A percentile compares a stretch with the other conserved stretches of the same genome.
Evolutionary conservation across 1,139 yeast species (phyloP).

Genomic region (Candida sp.): DNA sequence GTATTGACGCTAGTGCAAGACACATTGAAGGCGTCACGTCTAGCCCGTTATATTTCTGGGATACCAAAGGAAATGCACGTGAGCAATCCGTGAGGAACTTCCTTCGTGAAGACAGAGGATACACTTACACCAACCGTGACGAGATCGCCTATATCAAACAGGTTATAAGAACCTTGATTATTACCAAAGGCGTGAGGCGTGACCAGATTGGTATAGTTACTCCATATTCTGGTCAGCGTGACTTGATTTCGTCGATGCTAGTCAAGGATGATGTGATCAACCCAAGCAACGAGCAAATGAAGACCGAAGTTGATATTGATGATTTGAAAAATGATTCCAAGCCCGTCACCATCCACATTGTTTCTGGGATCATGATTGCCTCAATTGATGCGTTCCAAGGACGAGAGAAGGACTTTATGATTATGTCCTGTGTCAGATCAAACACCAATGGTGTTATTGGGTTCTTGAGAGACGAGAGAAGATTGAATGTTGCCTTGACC

Average conservation of each 20-base stretch:
- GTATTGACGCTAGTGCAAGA: constrained; percentile 57
- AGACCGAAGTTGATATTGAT: constrained; percentile 57
- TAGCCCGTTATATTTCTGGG: constrained; percentile 59
- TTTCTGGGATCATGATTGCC: constrained; percentile 71
- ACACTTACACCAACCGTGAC: constrained; percentile 55
- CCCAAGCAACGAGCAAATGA: constrained; percentile 50
- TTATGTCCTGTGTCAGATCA: constrained; percentile 66
- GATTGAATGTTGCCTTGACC: constrained; percentile 66
- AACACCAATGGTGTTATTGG: constrained; percentile 56
- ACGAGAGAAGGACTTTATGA: constrained; percentile 60
- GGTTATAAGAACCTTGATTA: constrained; percentile 51
- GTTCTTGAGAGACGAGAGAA: constrained; percentile 58
- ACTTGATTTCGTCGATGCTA: constrained; percentile 54
- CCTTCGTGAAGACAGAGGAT: constrained; percentile 53
- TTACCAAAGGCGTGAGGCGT: constrained; percentile 55
- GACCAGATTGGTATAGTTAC: constrained; percentile 68
- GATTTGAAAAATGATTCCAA: constrained; percentile 46
- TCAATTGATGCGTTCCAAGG: constrained; percentile 74
- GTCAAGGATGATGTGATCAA: constrained; percentile 57
- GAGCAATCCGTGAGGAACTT: constrained; percentile 52
- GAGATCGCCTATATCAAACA: constrained; percentile 54
- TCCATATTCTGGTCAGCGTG: constrained; percentile 77
- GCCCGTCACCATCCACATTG: constrained; percentile 53
- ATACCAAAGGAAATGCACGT: constrained; percentile 43
- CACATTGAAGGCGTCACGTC: constrained; percentile 38